Percentiles rank a stretch among this genome's conserved stretches.
Conservation (phyloP, 2,329 filamentous ascomycete genomes). For the Myriosclerotinia scirpicola region DNA sequence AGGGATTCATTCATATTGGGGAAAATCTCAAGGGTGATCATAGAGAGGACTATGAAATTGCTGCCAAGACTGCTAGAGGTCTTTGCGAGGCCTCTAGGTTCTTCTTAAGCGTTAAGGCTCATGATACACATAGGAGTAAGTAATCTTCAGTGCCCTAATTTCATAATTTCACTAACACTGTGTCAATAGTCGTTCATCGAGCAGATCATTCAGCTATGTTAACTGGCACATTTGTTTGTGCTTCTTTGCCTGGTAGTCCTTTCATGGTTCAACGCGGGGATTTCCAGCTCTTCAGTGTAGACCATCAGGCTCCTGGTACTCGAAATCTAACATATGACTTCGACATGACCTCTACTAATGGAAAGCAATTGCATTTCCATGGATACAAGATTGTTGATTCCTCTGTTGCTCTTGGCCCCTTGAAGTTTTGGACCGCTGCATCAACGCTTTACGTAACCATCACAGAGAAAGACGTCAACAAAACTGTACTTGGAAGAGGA, state of each 20-base stretch:
- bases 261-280: slow-evolving; percentile 60
- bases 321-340: slow-evolving; percentile 62
- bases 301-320: slow-evolving; percentile 55
- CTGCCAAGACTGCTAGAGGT: slow-evolving; percentile 53
- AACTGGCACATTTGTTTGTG: slow-evolving; percentile 60
- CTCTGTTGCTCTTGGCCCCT: slow-evolving; percentile 55
- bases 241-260: slow-evolving; percentile 54
- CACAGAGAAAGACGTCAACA: slow-evolving; percentile 40
- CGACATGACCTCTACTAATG: slow-evolving; percentile 56
- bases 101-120: slow-evolving; percentile 58
- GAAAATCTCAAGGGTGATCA: slow-evolving; percentile 46
- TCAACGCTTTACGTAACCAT: slow-evolving; percentile 63
- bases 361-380: slow-evolving; percentile 56
- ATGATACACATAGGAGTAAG: slow-evolving; percentile 50
- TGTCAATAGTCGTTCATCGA: slow-evolving; percentile 44
- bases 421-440: slow-evolving; percentile 60
- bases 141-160: neutral
- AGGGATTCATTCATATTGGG: slow-evolving; percentile 56
- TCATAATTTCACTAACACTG: neutral
- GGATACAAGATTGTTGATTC: slow-evolving; percentile 64
- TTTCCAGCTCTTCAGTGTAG: slow-evolving; percentile 57
- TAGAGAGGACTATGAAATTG: slow-evolving; percentile 53
- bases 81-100: slow-evolving; percentile 57
- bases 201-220: slow-evolving; percentile 53
- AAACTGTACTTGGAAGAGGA: slow-evolving; percentile 54